Base-by-base conservation (phyloP, 768 basidiomycete species). In the Tulasnella sp. region DNA sequence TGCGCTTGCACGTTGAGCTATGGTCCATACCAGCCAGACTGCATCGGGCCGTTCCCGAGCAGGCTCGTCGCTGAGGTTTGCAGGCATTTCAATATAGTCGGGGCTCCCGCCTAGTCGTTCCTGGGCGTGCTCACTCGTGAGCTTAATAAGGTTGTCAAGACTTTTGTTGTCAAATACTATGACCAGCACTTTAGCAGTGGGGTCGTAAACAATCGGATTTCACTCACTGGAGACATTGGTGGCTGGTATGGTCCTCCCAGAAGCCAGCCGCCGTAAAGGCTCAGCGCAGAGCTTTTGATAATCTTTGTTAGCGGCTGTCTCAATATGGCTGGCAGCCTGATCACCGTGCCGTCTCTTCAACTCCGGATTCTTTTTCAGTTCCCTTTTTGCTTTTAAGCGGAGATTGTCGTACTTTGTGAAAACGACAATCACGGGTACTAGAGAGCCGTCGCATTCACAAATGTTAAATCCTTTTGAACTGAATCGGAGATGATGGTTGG, bases 1-100 rank as follows among this genome's bases (percentile, higher is more conserved):
- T 34, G 42, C 49, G 54, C 53, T 58, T 12, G 43, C 53, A n/a
- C 61, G 15, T 45, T 65, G 64, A 17, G 64, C 64, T 7, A 44
- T 21, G 15, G 65, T 48, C 31, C 31, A 62, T 2, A 50, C n/a
- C n/a, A 65, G 21, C 61, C 61, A 65, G 25, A 53, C 43, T 15
- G 41, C 34, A 7, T 38, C 34, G n/a, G n/a, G n/a, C n/a, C n/a
- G n/a, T n/a, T n/a, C n/a, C n/a, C n/a, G n/a, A n/a, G n/a, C n/a
- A n/a, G n/a, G n/a, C n/a, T n/a, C n/a, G n/a, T n/a, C n/a, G n/a
- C n/a, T n/a, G n/a, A n/a, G n/a, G n/a, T n/a, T n/a, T n/a, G n/a
- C n/a, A n/a, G n/a, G n/a, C n/a, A n/a, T n/a, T n/a, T n/a, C n/a
- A n/a, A n/a, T n/a, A n/a, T n/a, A n/a, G n/a, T n/a, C n/a, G n/a